phyloP scores from a whole-genome alignment of 1,284 basidiomycete species.

The Cerrena zonata region DNA sequence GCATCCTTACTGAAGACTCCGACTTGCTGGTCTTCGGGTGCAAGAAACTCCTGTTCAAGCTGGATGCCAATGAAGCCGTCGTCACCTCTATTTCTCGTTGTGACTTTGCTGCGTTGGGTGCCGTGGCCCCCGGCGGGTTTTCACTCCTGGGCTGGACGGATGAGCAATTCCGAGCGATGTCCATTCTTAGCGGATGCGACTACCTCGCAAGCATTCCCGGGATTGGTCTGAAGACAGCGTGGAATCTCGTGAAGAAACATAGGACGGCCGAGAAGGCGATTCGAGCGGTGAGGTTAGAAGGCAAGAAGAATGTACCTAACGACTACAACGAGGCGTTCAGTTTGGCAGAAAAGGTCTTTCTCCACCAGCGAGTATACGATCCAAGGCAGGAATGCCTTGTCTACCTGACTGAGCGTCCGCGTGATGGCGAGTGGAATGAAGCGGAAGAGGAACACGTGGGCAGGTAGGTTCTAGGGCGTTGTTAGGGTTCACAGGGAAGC shows the following conservation, averaged over 20 bases:
- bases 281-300: constrained; percentile 76
- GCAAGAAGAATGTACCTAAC: constrained; percentile 76
- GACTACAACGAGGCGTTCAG: constrained; percentile 70
- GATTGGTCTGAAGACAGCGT: constrained; percentile 93
- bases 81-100: constrained; percentile 77
- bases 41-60: constrained; percentile 79
- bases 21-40: constrained; percentile 97
- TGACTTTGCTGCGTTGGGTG: constrained; percentile 66
- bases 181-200: constrained; percentile 95
- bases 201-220: constrained; percentile 93
- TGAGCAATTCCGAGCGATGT: constrained; percentile 87
- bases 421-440: constrained; percentile 49
- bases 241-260: constrained; percentile 74
- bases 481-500: constrained; percentile 4
- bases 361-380: constrained; percentile 91
- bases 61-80: constrained; percentile 69
- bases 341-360: constrained; percentile 87
- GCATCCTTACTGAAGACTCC: constrained; percentile 95
- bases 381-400: constrained; percentile 63
- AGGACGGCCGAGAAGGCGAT: constrained; percentile 85
- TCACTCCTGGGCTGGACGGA: constrained; percentile 87
- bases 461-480: constrained; percentile 41
- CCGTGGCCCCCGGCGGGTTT: constrained; percentile 53
- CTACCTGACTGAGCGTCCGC: constrained; percentile 56
- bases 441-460: constrained; percentile 74